phyloP scores from a whole-genome alignment of 169 alveolate genomes.

The Plasmodium billcollinsi region DNA sequence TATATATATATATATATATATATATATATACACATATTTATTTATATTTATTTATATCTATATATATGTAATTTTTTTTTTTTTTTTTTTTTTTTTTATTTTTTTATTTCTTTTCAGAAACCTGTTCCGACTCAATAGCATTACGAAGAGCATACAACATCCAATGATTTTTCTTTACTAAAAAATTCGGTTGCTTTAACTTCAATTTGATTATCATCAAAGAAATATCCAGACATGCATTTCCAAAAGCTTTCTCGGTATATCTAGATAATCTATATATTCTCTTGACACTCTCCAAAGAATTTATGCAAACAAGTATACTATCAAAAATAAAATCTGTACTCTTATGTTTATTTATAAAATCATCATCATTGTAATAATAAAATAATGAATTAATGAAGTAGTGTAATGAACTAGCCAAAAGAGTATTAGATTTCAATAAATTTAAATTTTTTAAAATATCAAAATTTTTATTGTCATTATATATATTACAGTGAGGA shows the following conservation, averaged over 20 bases:
- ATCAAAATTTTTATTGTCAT: not conserved
- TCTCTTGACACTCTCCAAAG: constrained; percentile 33
- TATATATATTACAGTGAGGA: constrained; percentile 33
- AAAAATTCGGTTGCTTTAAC: constrained; percentile 1
- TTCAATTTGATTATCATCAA: constrained; percentile 27
- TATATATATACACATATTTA: too few species aligned
- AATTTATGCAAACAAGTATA: constrained; percentile 18
- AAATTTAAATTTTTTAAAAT: constrained; percentile 1
- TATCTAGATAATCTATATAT: constrained; percentile 5
- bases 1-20: constrained; percentile 3
- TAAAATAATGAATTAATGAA: constrained; percentile 39
- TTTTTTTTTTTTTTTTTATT: not conserved
- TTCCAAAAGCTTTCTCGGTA: constrained; percentile 7
- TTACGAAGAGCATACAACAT: constrained; percentile 37
- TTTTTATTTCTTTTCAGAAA: not conserved
- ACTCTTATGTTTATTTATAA: constrained; percentile 17
- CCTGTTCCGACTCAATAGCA: constrained; percentile 34
- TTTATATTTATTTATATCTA: too few species aligned
- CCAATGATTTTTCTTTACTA: not conserved
- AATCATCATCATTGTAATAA: constrained; percentile 42
- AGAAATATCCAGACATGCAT: constrained; percentile 14
- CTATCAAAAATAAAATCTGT: constrained; percentile 25
- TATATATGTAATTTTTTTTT: not conserved
- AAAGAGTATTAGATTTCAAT: constrained; percentile 8
- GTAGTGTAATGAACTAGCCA: constrained; percentile 46